Evolutionary conservation across 1,284 basidiomycete genomes (phyloP).

Genomic region (Moniliophthora roreri): DNA sequence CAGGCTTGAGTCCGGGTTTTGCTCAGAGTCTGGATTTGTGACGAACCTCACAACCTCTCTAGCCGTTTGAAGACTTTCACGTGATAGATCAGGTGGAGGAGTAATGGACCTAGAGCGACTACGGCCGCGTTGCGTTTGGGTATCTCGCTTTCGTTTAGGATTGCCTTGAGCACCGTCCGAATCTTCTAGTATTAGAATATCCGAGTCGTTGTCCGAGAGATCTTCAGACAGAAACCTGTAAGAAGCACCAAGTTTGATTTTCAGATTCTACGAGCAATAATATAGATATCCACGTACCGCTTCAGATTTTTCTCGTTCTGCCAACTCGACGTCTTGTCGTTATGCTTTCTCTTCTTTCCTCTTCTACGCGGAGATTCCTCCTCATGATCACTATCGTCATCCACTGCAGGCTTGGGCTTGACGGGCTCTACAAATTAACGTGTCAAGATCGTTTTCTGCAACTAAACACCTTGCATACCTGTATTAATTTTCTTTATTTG

Average conservation of each 20-base stretch:
- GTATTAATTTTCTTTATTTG: constrained; percentile 51
- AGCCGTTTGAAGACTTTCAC: constrained; percentile 50
- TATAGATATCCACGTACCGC: constrained; percentile 26
- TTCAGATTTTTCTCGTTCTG: constrained; percentile 31
- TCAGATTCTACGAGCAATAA: not conserved
- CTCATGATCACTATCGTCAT: constrained; percentile 25
- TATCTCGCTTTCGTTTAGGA: constrained; percentile 38
- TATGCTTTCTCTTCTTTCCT: constrained; percentile 9
- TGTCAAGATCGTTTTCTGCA: constrained; percentile 16
- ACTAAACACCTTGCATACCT: constrained; percentile 35
- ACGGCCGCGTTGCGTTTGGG: constrained; percentile 30
- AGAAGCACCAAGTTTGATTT: not conserved
- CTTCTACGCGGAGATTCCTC: constrained; percentile 31
- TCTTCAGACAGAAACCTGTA: constrained; percentile 37
- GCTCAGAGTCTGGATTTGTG: not conserved
- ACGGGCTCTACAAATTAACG: not conserved
- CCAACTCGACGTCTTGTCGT: constrained; percentile 35
- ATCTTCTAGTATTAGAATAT: constrained; percentile 34
- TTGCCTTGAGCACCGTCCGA: constrained; percentile 27
- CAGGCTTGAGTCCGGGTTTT: not conserved
- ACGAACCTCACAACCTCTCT: constrained; percentile 58
- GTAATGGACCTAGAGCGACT: constrained; percentile 71
- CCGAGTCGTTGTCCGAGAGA: constrained; percentile 46
- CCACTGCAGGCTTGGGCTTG: constrained; percentile 10
- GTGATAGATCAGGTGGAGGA: constrained; percentile 62